phyloP scores from a whole-genome alignment of 2,329 filamentous ascomycete genomes.

The Phaeoacremonium minimum region DNA sequence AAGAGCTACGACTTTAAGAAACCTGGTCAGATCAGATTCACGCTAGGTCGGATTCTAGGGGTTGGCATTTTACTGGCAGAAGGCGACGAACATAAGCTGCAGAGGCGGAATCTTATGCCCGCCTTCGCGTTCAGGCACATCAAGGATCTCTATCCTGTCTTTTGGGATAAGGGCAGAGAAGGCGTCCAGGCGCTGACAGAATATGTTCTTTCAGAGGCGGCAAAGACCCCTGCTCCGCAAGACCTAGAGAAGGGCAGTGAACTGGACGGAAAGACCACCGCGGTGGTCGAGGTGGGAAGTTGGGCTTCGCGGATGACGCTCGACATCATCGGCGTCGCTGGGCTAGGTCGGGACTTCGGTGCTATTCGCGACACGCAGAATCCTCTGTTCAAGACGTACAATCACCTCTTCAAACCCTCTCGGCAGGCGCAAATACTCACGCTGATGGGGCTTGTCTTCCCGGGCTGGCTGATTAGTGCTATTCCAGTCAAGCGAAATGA shows the following conservation, averaged over 20 bases:
- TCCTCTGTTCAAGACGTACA: slow-evolving; percentile 54
- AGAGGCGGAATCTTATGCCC: slow-evolving; percentile 74
- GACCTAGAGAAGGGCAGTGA: slow-evolving; percentile 17
- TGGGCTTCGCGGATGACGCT: slow-evolving; percentile 68
- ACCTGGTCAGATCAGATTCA: slow-evolving; percentile 46
- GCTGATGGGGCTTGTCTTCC: slow-evolving; percentile 58
- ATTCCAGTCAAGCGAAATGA: slow-evolving; percentile 70
- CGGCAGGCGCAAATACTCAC: slow-evolving; percentile 49
- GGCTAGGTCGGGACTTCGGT: slow-evolving; percentile 67
- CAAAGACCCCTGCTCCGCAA: slow-evolving; percentile 24
- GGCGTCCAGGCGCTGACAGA: slow-evolving; percentile 58
- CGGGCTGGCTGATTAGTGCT: slow-evolving; percentile 52
- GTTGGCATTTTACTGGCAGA: slow-evolving; percentile 75
- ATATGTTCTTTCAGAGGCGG: slow-evolving; percentile 36
- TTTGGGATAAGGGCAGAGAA: slow-evolving; percentile 75
- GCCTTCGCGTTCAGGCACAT: slow-evolving; percentile 84
- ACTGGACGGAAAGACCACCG: slow-evolving; percentile 19
- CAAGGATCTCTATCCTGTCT: slow-evolving; percentile 78
- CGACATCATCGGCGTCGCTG: slow-evolving; percentile 71
- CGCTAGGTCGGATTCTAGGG: slow-evolving; percentile 62
- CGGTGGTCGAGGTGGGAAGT: slow-evolving; percentile 49
- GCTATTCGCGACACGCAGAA: slow-evolving; percentile 58
- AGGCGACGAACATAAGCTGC: slow-evolving; percentile 83
- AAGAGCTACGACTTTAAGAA: slow-evolving; percentile 69
- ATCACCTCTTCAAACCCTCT: slow-evolving; percentile 47